Evolutionary conservation across 441 rosid species (phyloP).

Genomic region (Viola pubescens): DNA sequence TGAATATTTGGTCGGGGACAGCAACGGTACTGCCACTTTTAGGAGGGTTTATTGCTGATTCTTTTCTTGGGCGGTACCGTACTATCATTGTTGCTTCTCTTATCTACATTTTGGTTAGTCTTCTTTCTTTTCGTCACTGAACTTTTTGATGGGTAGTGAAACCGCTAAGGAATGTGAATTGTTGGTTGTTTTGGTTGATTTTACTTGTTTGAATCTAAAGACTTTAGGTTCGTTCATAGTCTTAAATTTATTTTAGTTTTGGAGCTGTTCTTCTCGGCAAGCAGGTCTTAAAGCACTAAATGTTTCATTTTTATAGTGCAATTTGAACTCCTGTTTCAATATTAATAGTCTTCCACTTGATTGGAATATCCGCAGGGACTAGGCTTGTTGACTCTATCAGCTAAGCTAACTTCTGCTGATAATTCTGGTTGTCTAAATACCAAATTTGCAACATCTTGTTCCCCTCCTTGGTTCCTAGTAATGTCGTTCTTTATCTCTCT

Average conservation of each 20-base stretch:
- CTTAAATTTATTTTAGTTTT: too few species aligned
- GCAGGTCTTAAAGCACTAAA: too few species aligned
- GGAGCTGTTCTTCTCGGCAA: too few species aligned
- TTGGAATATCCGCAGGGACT: not conserved
- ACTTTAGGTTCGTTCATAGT: too few species aligned
- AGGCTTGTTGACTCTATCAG: not conserved
- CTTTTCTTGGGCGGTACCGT: not conserved
- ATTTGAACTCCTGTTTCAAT: too few species aligned
- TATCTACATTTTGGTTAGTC: not conserved
- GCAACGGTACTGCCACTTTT: not conserved
- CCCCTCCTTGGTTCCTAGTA: not conserved
- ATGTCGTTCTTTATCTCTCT: not conserved
- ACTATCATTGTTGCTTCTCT: slow-evolving; percentile 1
- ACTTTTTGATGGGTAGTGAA: too few species aligned
- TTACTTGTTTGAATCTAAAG: too few species aligned
- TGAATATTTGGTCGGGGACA: slow-evolving; percentile 1
- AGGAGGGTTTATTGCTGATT: not conserved
- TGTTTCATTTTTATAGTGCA: too few species aligned
- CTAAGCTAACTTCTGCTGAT: not conserved
- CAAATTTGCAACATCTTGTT: not conserved
- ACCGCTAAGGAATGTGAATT: too few species aligned
- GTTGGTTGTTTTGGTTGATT: too few species aligned
- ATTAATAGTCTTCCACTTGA: too few species aligned
- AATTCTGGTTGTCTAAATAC: not conserved
- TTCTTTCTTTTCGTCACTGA: not conserved